Evolutionary conservation across 169 alveolate genomes (phyloP).

Genomic region (Theileria sp.): DNA sequence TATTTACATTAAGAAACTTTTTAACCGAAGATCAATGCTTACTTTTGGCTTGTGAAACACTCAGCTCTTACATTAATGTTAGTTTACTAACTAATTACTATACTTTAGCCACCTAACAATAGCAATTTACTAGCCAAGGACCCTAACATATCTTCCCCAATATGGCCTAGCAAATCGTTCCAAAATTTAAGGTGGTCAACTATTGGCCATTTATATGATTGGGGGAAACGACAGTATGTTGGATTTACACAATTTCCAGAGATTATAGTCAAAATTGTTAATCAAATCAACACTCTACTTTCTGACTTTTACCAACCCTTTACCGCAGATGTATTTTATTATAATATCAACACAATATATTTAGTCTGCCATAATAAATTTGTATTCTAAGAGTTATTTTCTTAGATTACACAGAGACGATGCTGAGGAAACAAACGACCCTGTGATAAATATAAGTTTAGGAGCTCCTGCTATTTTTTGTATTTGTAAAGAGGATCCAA

Average conservation of each 20-base stretch:
- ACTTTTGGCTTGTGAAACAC: conserved; percentile 32
- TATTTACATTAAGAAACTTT: conserved; percentile 39
- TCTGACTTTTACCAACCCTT: conserved; percentile 27
- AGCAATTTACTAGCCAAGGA: conserved; percentile 46
- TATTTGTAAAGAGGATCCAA: conserved; percentile 49
- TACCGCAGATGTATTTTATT: conserved; percentile 49
- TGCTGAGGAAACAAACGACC: conserved; percentile 66
- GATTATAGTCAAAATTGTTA: conserved; percentile 14
- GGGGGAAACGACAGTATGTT: conserved; percentile 49
- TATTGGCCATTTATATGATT: conserved; percentile 64
- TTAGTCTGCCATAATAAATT: conserved; percentile 67
- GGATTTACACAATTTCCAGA: conserved; percentile 51
- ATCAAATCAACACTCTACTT: conserved; percentile 21
- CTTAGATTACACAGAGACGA: conserved; percentile 64
- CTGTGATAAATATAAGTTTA: conserved; percentile 60
- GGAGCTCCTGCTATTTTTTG: conserved; percentile 66
- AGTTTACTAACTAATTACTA: neutral
- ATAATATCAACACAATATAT: neutral
- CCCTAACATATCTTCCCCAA: conserved; percentile 23
- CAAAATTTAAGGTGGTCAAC: conserved; percentile 61
- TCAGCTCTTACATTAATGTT: conserved; percentile 56
- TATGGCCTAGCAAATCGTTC: conserved; percentile 55
- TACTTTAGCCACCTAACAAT: conserved; percentile 62
- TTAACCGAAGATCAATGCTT: conserved; percentile 38
- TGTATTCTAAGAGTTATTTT: conserved; percentile 53